Conservation (phyloP, 148 eudicot genomes). For the Rhododendron molle region DNA sequence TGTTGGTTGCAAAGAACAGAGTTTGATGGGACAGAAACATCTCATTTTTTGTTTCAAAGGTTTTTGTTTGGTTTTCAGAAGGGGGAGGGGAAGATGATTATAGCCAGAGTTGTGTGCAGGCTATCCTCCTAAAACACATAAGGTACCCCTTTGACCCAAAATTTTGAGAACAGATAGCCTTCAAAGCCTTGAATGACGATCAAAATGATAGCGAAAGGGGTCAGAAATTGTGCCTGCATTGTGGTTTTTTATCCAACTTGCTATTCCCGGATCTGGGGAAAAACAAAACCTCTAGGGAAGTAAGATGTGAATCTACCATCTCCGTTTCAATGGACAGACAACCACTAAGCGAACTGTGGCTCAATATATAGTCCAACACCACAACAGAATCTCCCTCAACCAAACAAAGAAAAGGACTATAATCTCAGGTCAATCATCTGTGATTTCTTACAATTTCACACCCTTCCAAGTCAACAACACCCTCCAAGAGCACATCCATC, state of each 20-base stretch:
- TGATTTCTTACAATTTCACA: not conserved
- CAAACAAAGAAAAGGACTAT: not conserved
- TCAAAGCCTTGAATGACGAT: not conserved
- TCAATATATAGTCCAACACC: not conserved
- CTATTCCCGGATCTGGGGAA: not conserved
- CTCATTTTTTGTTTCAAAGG: not conserved
- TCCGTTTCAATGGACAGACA: not conserved
- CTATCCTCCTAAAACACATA: not conserved
- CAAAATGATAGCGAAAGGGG: not conserved
- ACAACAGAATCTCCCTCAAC: not conserved
- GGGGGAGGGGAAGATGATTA: not conserved
- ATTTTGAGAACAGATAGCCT: not conserved
- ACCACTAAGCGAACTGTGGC: not conserved
- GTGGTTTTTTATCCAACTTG: not conserved
- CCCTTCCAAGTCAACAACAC: not conserved
- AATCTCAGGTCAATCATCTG: not conserved
- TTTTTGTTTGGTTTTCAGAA: not conserved
- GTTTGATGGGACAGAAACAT: not conserved
- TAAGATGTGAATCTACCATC: not conserved
- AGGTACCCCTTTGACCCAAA: not conserved
- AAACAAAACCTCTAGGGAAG: not conserved
- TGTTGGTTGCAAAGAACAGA: not conserved
- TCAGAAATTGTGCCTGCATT: not conserved
- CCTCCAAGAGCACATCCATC: not conserved
- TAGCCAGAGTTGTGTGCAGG: not conserved